Conservation (phyloP, 768 basidiomycete genomes). For the Gymnopilus dilepis region DNA sequence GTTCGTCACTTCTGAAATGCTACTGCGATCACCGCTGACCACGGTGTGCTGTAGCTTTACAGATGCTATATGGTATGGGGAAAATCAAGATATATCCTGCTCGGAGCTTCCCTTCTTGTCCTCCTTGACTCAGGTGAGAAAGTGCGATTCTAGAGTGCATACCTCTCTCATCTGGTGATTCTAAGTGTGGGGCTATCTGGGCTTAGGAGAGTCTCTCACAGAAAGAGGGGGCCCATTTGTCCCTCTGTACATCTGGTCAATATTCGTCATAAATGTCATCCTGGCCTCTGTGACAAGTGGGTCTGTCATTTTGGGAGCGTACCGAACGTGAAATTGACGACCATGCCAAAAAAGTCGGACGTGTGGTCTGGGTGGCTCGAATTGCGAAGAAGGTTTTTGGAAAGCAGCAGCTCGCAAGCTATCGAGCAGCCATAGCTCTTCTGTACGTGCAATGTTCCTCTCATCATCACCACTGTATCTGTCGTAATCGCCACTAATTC, state of each 20-base stretch:
- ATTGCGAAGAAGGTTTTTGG: not conserved
- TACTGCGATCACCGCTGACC: no score
- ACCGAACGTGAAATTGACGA: not conserved
- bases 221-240: not conserved
- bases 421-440: slow-evolving; percentile 13
- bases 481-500: not conserved
- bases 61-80: slow-evolving; percentile 26
- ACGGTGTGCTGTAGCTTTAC: no score
- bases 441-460: not conserved
- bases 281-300: slow-evolving; percentile 32
- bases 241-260: slow-evolving; percentile 30
- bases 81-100: slow-evolving; percentile 17
- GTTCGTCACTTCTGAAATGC: not conserved
- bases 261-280: slow-evolving; percentile 31
- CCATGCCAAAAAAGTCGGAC: not conserved
- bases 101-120: slow-evolving; percentile 18
- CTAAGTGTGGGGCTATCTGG: slow-evolving; percentile 22
- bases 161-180: no score
- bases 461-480: no score
- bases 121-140: slow-evolving; percentile 20
- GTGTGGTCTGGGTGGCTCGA: slow-evolving; percentile 19
- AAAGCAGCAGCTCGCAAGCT: not conserved
- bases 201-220: not conserved
- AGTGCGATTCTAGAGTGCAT: no score
- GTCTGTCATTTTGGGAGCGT: not conserved